phyloP scores from a whole-genome alignment of 352 stramenopile species.

The Globisporangium paroecandrum region DNA sequence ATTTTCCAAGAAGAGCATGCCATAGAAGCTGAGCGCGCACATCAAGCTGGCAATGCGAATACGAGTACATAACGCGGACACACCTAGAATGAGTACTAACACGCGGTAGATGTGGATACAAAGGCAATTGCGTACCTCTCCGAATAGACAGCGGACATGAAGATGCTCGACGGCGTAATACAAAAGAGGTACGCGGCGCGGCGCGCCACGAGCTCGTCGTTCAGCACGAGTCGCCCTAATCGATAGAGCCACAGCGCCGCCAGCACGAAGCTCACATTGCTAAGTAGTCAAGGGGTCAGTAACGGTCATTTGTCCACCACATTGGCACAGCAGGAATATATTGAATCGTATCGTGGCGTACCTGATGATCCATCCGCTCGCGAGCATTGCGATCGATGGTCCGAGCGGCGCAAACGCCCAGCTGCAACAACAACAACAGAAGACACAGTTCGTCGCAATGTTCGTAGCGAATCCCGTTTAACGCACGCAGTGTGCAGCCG shows the following conservation, averaged over 20 bases:
- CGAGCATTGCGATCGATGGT: conserved; percentile 21
- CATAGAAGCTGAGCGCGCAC: conserved; percentile 73
- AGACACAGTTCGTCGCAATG: background rate
- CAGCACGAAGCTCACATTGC: conserved; percentile 73
- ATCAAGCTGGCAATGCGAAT: conserved; percentile 41
- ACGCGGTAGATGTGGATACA: background rate
- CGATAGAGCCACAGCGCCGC: conserved; percentile 70
- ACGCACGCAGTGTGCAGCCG: background rate
- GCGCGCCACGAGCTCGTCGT: conserved; percentile 47
- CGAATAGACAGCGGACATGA: conserved; percentile 79
- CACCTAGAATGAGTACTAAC: background rate
- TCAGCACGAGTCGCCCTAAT: conserved; percentile 52
- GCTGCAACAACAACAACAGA: conserved; percentile 5
- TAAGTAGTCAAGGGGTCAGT: conserved; percentile 11
- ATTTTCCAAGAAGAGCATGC: conserved; percentile 62
- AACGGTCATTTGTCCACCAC: background rate
- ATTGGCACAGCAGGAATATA: background rate
- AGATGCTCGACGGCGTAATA: conserved; percentile 72
- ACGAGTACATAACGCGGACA: too few relatives aligned
- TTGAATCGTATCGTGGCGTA: conserved; percentile 2
- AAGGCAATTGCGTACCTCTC: conserved; percentile 42
- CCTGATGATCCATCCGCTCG: conserved; percentile 57
- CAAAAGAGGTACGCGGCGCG: conserved; percentile 75
- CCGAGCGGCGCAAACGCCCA: conserved; percentile 21
- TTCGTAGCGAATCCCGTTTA: too few relatives aligned